A percentile compares a stretch with the other conserved stretches of the same genome.
Evolutionary conservation across 352 stramenopile species (phyloP).

Genomic region (Lagenidium sp.): DNA sequence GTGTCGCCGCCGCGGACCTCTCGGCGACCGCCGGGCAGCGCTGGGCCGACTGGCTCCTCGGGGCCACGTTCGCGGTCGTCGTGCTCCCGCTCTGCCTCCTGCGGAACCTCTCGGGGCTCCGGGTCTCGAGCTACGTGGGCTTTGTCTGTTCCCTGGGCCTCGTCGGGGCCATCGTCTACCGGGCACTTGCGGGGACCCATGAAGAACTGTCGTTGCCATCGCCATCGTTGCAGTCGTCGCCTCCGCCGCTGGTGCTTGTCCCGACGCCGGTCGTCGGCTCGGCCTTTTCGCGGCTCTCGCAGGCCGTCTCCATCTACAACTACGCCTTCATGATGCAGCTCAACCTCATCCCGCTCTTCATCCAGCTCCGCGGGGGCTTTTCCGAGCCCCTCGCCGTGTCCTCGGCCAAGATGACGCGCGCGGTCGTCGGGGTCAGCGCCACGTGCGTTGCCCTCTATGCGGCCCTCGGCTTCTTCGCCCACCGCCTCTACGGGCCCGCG

Average conservation of each 20-base stretch:
- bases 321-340: constrained; percentile 85
- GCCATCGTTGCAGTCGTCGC: constrained; percentile 1
- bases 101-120: constrained; percentile 56
- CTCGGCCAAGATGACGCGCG: constrained; percentile 37
- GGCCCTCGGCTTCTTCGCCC: constrained; percentile 35
- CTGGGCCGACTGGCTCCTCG: constrained; percentile 40
- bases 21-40: constrained; percentile 6
- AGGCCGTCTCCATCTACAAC: constrained; percentile 69
- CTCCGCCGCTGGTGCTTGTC: neutral
- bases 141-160: constrained; percentile 63
- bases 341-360: constrained; percentile 71
- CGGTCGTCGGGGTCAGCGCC: constrained; percentile 32
- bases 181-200: constrained; percentile 18
- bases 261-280: constrained; percentile 24
- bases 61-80: constrained; percentile 32
- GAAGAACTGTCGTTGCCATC: neutral
- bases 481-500: constrained; percentile 42
- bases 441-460: constrained; percentile 62
- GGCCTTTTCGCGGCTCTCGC: constrained; percentile 29
- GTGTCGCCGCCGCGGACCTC: constrained; percentile 2
- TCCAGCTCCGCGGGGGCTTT: constrained; percentile 51
- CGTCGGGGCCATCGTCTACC: constrained; percentile 42
- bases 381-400: constrained; percentile 37
- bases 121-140: constrained; percentile 60
- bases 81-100: constrained; percentile 65